Evolutionary conservation across 139 green algal genomes (phyloP).

Genomic region (Chlamydomonas schloesseri): DNA sequence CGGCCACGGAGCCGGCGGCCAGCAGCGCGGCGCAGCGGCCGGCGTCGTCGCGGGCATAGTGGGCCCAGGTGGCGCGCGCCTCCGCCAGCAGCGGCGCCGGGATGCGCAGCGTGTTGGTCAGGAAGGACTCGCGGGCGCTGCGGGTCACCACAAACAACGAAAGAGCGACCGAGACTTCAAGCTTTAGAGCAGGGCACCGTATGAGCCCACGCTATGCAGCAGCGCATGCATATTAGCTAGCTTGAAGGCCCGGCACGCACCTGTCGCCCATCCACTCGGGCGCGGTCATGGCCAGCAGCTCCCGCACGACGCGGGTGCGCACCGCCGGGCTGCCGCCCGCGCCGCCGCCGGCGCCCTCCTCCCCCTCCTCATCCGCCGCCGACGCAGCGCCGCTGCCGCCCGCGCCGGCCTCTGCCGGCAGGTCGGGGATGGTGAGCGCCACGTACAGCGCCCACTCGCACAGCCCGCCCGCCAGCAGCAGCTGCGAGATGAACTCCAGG

Average conservation of each 20-base stretch:
- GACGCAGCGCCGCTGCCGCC: neutral
- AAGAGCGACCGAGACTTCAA: neutral
- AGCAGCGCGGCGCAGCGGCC: constrained; percentile 48
- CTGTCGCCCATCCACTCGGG: constrained; percentile 60
- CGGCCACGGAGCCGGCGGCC: constrained; percentile 44
- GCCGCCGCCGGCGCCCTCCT: neutral
- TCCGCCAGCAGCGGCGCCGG: constrained; percentile 61
- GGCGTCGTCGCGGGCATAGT: constrained; percentile 53
- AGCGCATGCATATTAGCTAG: too few relatives aligned
- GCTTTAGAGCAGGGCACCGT: too few relatives aligned
- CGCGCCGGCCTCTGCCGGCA: neutral
- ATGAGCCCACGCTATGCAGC: too few relatives aligned
- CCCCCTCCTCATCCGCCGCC: too few relatives aligned
- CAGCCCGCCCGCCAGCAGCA: constrained; percentile 66
- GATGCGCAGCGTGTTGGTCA: constrained; percentile 63
- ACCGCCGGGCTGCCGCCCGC: neutral
- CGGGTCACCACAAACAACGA: neutral
- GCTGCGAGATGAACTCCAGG: constrained; percentile 68
- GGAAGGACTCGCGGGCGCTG: constrained; percentile 50
- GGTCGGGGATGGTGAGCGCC: constrained; percentile 75
- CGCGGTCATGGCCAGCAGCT: constrained; percentile 64
- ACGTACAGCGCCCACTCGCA: constrained; percentile 83
- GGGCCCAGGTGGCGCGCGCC: constrained; percentile 59
- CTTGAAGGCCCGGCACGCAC: neutral
- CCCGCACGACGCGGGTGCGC: constrained; percentile 46